Percentiles rank a stretch among this genome's conserved stretches.
phyloP scores from a whole-genome alignment of 352 stramenopile species.

The Blastocystis sp. region DNA sequence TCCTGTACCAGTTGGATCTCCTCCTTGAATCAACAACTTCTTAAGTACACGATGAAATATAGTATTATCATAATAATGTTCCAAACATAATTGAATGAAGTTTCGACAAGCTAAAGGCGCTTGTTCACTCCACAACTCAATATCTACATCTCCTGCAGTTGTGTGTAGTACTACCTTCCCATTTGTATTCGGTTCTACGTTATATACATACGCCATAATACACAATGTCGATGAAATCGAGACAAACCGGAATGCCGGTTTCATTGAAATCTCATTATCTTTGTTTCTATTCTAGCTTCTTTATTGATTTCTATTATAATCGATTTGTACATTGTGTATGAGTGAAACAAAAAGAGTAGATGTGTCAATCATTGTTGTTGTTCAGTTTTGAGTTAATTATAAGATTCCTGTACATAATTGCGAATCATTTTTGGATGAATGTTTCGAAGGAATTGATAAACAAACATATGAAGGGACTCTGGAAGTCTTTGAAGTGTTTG shows the following conservation, averaged over 20 bases:
- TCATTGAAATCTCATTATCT: background rate
- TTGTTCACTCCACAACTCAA: conserved; percentile 92
- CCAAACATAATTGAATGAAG: conserved; percentile 82
- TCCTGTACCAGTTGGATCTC: conserved; percentile 79
- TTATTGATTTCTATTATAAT: no score
- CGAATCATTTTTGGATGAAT: conserved; percentile 63
- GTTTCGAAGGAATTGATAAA: conserved; percentile 56
- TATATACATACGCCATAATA: conserved; percentile 89
- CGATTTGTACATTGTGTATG: background rate
- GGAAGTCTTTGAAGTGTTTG: conserved; percentile 18
- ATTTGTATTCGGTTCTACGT: conserved; percentile 85
- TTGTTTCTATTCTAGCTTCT: background rate
- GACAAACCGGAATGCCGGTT: background rate
- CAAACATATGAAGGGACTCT: conserved; percentile 61
- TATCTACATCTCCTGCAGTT: conserved; percentile 87
- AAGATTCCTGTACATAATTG: conserved; percentile 65
- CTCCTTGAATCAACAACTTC: conserved; percentile 87
- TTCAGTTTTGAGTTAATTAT: background rate
- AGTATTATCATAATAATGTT: conserved; percentile 87
- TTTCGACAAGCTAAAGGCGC: conserved; percentile 84
- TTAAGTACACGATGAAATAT: conserved; percentile 88
- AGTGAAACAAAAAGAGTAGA: background rate
- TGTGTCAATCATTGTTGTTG: conserved; percentile 42
- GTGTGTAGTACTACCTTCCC: conserved; percentile 91
- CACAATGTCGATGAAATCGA: background rate